phyloP scores from a whole-genome alignment of 441 rosid species.

The Kokia cookei region DNA sequence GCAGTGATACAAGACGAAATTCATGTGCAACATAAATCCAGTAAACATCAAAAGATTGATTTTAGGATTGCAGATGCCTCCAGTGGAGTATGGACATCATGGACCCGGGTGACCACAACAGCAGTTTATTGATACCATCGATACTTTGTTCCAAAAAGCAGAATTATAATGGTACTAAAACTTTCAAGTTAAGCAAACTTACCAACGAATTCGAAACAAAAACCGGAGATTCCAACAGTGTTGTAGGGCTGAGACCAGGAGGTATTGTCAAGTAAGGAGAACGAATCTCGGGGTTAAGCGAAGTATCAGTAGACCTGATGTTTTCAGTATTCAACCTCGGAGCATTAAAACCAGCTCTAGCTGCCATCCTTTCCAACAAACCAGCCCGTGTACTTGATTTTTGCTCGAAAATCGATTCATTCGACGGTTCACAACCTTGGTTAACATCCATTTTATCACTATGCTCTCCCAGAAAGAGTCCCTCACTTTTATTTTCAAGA shows the following conservation, averaged over 20 bases:
- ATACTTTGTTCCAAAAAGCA: neutral
- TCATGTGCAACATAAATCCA: neutral
- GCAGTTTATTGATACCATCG: neutral
- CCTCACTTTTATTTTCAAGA: conserved; percentile 28
- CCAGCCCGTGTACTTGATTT: conserved; percentile 46
- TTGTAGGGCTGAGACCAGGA: conserved; percentile 70
- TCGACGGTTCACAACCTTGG: conserved; percentile 19
- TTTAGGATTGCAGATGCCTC: neutral
- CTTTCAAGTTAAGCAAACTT: conserved; percentile 17
- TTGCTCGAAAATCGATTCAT: conserved; percentile 33
- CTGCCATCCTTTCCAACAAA: conserved; percentile 62
- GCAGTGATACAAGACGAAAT: conserved; percentile 17
- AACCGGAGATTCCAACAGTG: conserved; percentile 68
- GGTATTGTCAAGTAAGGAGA: conserved; percentile 64
- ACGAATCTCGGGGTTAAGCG: conserved; percentile 31
- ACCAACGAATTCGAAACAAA: conserved; percentile 66
- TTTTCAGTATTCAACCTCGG: conserved; percentile 56
- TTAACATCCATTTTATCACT: conserved; percentile 17
- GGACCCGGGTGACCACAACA: neutral
- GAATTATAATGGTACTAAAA: neutral
- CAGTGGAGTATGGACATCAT: neutral
- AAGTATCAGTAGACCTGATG: conserved; percentile 42
- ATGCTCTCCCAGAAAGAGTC: conserved; percentile 36
- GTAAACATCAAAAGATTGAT: neutral
- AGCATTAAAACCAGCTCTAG: conserved; percentile 67